Conservation (phyloP, 2,329 filamentous ascomycete species). For the Epichloe elymi region DNA sequence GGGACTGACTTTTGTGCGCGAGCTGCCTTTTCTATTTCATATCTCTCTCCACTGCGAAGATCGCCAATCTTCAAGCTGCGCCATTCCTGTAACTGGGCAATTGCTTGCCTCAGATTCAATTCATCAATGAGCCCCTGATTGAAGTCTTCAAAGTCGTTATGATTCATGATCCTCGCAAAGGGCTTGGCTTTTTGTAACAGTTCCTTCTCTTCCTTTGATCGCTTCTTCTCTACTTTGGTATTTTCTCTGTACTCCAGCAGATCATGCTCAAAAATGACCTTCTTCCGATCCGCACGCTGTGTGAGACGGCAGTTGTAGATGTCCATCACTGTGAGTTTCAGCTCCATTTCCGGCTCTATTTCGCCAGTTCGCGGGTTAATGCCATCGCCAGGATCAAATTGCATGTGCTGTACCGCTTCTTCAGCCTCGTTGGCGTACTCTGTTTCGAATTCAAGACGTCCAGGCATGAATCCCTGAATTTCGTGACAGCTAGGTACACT, state of each 20-base stretch:
- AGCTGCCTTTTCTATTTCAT: slow-evolving; percentile 73
- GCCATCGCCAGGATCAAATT: slow-evolving; percentile 92
- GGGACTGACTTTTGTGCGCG: slow-evolving; percentile 58
- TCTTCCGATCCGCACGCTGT: slow-evolving; percentile 84
- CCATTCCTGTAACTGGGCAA: slow-evolving; percentile 88
- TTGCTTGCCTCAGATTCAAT: slow-evolving; percentile 79
- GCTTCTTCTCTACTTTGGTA: slow-evolving; percentile 78
- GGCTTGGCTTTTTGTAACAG: slow-evolving; percentile 88
- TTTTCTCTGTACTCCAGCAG: slow-evolving; percentile 91
- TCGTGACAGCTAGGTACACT: slow-evolving; percentile 95
- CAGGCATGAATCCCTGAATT: slow-evolving; percentile 97
- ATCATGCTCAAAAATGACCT: slow-evolving; percentile 91
- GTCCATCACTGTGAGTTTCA: slow-evolving; percentile 96
- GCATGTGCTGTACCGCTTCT: slow-evolving; percentile 95
- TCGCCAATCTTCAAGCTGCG: slow-evolving; percentile 72
- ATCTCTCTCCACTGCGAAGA: slow-evolving; percentile 77
- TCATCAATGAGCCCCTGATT: slow-evolving; percentile 80
- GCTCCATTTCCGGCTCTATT: slow-evolving; percentile 87
- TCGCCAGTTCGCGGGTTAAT: slow-evolving; percentile 73
- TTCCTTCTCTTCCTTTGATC: slow-evolving; percentile 89
- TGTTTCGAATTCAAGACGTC: slow-evolving; percentile 90
- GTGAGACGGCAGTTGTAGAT: slow-evolving; percentile 93
- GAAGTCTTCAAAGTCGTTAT: slow-evolving; percentile 76
- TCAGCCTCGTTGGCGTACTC: slow-evolving; percentile 97
- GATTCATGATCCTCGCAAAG: slow-evolving; percentile 94